A percentile compares a stretch with the other conserved stretches of the same genome.
These are phyloP conservation scores for Trebouxiophyceae sp. DNA, from an alignment of 163 green algal species.

Conservation along the genomic window DNA sequence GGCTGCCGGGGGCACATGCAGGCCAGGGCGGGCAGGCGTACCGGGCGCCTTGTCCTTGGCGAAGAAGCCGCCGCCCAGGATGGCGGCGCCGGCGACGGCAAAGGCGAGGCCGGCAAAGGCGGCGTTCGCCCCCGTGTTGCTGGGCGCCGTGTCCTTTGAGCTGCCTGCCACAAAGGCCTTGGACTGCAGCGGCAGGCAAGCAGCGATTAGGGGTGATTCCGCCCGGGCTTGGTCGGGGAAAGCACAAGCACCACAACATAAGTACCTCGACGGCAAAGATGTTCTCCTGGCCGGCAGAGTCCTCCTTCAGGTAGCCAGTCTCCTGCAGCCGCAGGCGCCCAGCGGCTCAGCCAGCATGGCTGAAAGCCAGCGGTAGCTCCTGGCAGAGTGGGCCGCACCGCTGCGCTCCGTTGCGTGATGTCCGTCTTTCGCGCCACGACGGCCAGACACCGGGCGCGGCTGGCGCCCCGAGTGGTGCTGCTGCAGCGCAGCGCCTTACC, in stretches of 20 bases:
- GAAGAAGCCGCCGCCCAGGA: neutral
- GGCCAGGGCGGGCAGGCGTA: no score
- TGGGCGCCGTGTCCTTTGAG: conserved; percentile 2
- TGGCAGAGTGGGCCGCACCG: no score
- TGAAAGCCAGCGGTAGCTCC: conserved; percentile 1
- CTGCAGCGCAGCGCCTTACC: no score
- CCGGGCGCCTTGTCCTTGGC: neutral
- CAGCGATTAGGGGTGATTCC: neutral
- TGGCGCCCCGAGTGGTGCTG: no score
- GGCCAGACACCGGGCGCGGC: no score
- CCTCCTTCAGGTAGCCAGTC: conserved; percentile 42
- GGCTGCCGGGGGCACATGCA: no score
- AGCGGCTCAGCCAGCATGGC: neutral
- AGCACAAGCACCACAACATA: neutral
- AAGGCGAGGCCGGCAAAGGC: conserved; percentile 3
- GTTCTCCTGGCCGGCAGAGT: conserved; percentile 57
- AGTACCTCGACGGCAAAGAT: conserved; percentile 52
- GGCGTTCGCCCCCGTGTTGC: neutral
- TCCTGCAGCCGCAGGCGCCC: conserved; percentile 16
- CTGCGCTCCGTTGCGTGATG: no score
- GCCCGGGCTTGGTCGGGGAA: neutral
- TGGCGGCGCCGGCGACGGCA: neutral
- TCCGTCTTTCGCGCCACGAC: no score
- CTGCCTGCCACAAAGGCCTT: conserved; percentile 35
- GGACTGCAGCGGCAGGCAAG: conserved; percentile 11